Conservation (phyloP, 192 early-diverging fungal genomes). For the Jimgerdemannia lactiflua region DNA sequence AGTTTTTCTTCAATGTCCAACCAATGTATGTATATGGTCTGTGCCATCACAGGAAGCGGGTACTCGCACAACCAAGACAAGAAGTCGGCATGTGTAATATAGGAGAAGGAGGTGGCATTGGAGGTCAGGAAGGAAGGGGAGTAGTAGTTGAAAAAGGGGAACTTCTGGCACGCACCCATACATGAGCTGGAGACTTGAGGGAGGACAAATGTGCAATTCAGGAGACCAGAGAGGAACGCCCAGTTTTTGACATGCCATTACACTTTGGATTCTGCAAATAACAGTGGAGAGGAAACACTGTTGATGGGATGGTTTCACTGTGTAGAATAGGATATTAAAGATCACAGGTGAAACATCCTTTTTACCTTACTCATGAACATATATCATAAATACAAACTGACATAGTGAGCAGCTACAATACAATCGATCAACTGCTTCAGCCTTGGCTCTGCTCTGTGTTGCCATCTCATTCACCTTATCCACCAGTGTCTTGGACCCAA, state of each 20-base stretch:
- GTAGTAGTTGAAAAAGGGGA: slow-evolving; percentile 13
- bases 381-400: slow-evolving; percentile 8
- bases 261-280: slow-evolving; percentile 9
- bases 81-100: slow-evolving; percentile 11
- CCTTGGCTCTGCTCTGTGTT: no score
- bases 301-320: neutral
- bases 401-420: slow-evolving; percentile 11
- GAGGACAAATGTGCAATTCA: slow-evolving; percentile 6
- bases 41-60: neutral
- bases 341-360: no score
- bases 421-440: slow-evolving; percentile 1
- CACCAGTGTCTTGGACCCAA: no score
- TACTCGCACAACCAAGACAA: slow-evolving; percentile 3
- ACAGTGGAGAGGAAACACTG: neutral
- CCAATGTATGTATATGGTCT: neutral
- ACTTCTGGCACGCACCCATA: slow-evolving; percentile 4
- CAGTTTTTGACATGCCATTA: neutral
- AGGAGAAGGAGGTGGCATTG: neutral
- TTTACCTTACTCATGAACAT: slow-evolving; percentile 4
- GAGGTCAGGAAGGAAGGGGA: neutral
- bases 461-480: no score
- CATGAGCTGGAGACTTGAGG: slow-evolving; percentile 1
- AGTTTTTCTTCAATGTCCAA: neutral
- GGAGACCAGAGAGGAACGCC: neutral
- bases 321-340: no score